A percentile compares a stretch with the other conserved stretches of the same genome.
Evolutionary conservation across 257 asterid species (phyloP).

Genomic region (Misopates orontium): DNA sequence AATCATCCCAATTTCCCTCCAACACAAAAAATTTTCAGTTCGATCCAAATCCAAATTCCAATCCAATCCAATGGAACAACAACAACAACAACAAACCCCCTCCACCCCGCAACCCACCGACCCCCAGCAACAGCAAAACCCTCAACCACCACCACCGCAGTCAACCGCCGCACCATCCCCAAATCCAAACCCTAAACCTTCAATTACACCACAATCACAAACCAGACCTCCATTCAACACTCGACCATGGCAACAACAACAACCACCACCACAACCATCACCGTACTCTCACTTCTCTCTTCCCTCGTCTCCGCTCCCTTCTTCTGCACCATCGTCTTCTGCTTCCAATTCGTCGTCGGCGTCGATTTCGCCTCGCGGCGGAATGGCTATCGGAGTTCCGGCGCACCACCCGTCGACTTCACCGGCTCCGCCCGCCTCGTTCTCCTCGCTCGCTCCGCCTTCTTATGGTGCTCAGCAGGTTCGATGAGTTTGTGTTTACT

Average conservation of each 20-base stretch:
- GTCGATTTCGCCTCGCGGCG: constrained; percentile 56
- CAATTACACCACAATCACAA: constrained; percentile 38
- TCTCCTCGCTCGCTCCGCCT: constrained; percentile 60
- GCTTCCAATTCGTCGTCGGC: constrained; percentile 46
- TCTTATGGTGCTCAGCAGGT: constrained; percentile 56
- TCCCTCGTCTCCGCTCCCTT: constrained; percentile 61
- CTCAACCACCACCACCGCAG: constrained; percentile 19
- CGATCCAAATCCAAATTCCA: not conserved
- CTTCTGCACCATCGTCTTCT: constrained; percentile 30
- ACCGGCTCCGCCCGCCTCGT: constrained; percentile 54
- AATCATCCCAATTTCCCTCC: constrained; percentile 1
- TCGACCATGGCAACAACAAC: constrained; percentile 70
- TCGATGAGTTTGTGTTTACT: not conserved
- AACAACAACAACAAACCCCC: constrained; percentile 25
- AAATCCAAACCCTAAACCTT: constrained; percentile 34
- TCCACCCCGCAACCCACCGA: constrained; percentile 33
- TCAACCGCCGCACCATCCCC: constrained; percentile 28
- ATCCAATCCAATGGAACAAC: constrained; percentile 46
- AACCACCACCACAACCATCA: constrained; percentile 31
- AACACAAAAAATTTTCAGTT: not conserved
- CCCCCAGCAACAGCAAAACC: constrained; percentile 21
- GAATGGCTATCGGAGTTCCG: constrained; percentile 84
- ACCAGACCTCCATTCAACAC: constrained; percentile 50
- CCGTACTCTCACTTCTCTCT: constrained; percentile 56
- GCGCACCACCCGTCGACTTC: constrained; percentile 56